These are phyloP conservation scores for Wickerhamomyces subpelliculosus DNA, from an alignment of 805 yeast genomes.

Conservation along the genomic window DNA sequence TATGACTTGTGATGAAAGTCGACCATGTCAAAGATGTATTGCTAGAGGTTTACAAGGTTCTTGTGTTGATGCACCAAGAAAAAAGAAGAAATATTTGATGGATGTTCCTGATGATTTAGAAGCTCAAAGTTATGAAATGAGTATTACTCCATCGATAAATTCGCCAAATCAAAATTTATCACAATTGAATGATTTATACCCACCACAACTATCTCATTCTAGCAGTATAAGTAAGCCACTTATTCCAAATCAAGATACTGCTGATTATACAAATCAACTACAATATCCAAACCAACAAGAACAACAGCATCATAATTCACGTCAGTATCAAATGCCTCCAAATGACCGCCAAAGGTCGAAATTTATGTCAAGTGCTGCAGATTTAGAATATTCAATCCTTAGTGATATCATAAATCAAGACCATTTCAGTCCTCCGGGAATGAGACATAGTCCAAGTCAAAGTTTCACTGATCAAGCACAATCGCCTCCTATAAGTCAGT, in stretches of 20 bases:
- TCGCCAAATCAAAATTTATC: not conserved
- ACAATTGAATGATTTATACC: constrained; percentile 3
- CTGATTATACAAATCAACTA: not conserved
- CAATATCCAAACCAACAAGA: not conserved
- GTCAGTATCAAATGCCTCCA: constrained; percentile 17
- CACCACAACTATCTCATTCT: constrained; percentile 1
- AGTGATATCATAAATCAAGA: constrained; percentile 52
- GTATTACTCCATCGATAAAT: not conserved
- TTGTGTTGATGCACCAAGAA: constrained; percentile 88
- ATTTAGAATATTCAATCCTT: constrained; percentile 62
- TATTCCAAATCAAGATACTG: not conserved
- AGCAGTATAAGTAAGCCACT: not conserved
- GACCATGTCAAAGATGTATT: constrained; percentile 81
- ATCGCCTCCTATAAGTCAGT: constrained; percentile 7
- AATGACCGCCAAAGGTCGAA: constrained; percentile 30
- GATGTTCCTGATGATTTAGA: constrained; percentile 40
- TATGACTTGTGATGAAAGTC: constrained; percentile 77
- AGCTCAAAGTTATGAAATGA: not conserved
- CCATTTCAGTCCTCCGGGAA: constrained; percentile 2
- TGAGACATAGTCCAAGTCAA: constrained; percentile 1
- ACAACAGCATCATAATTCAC: constrained; percentile 9
- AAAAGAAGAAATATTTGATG: constrained; percentile 70
- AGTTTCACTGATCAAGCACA: constrained; percentile 1
- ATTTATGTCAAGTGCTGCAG: constrained; percentile 66
- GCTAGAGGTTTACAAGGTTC: constrained; percentile 57